These are phyloP conservation scores for Metarhizium humberi DNA, from an alignment of 2,329 filamentous ascomycete species.

Conservation along the genomic window DNA sequence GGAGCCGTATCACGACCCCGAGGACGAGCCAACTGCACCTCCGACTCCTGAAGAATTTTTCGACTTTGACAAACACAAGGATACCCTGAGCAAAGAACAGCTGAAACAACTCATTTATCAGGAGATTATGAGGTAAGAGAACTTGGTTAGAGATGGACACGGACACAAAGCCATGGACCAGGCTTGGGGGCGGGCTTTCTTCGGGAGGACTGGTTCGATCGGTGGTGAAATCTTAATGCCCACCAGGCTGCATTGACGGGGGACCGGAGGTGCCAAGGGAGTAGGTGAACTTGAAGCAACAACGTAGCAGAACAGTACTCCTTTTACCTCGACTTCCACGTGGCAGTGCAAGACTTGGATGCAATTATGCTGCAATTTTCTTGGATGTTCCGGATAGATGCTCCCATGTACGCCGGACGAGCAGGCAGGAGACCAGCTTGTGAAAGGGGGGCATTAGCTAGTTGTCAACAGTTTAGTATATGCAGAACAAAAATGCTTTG, in stretches of 20 bases:
- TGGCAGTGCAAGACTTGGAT: not conserved
- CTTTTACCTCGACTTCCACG: not conserved
- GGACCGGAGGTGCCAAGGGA: not conserved
- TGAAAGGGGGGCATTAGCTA: not conserved
- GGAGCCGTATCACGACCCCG: conserved; percentile 96
- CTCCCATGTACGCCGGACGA: not conserved
- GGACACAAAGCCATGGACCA: not conserved
- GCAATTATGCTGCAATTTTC: not conserved
- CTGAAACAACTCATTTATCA: conserved; percentile 95
- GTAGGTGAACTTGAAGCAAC: not conserved
- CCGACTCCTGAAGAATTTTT: conserved; percentile 99
- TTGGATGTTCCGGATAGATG: not conserved
- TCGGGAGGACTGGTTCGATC: not conserved
- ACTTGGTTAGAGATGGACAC: not conserved
- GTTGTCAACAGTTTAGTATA: not conserved
- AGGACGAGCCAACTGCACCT: conserved; percentile 93
- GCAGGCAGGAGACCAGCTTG: not conserved
- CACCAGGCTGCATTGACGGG: not conserved
- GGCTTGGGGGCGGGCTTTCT: not conserved
- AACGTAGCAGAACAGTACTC: not conserved
- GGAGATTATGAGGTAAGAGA: conserved; percentile 67
- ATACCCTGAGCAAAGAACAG: conserved; percentile 95
- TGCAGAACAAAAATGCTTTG: not conserved
- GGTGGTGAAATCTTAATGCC: not conserved
- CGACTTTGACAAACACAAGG: conserved; percentile 99